Evolutionary conservation across 1,284 basidiomycete genomes (phyloP), one percentile per base, ranked within the genome.

Genomic region (Cutaneotrichosporon cavernicola): DNA sequence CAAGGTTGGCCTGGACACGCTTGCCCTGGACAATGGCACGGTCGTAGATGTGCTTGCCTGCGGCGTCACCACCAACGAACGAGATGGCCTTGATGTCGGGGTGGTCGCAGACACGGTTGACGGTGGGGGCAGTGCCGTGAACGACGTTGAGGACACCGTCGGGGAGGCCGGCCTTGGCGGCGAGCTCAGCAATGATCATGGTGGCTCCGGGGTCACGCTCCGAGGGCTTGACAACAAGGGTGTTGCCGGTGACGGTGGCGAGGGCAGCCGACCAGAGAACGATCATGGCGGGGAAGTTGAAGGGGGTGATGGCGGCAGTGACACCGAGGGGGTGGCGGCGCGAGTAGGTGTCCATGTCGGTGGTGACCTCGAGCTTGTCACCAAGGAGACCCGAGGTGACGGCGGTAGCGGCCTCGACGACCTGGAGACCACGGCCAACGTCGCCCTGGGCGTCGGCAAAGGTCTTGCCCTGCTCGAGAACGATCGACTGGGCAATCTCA

Each of bases 101-200:
- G 76, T 95, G 87, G 78, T 97, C 94, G 77, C 94, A 98, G 67
- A 99, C 91, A 32, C 90, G 88, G 75, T 98, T 97, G 62, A 99
- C 96, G 1, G 91, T 92, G 10, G 89, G 87, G 34, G 90, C 87
- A 21, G 89, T 88, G 32, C 96, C 96, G 74, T 99, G 93, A 11
- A 98, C 90, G 59, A 95, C 84, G 75, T 92, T 94, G 64, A 95
- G 79, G 49, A 94, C 91, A 70, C 91, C 92, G 26, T 85, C 81
- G 38, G 91, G 79, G 71, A 75, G 64, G 64, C 83, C 90, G 81
- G 95, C 93, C 65, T 87, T 87, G 78, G 91, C 86, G 75, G 91
- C 93, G 7, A 98, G 85, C 79, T 98, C 95, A 49, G 94, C 92
- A 71, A 99, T 93, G 69, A 99, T 96, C 90, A 97, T 95, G 18